Evolutionary conservation across 2,329 filamentous ascomycete species (phyloP).

Genomic region (Ramichloridium luteum): DNA sequence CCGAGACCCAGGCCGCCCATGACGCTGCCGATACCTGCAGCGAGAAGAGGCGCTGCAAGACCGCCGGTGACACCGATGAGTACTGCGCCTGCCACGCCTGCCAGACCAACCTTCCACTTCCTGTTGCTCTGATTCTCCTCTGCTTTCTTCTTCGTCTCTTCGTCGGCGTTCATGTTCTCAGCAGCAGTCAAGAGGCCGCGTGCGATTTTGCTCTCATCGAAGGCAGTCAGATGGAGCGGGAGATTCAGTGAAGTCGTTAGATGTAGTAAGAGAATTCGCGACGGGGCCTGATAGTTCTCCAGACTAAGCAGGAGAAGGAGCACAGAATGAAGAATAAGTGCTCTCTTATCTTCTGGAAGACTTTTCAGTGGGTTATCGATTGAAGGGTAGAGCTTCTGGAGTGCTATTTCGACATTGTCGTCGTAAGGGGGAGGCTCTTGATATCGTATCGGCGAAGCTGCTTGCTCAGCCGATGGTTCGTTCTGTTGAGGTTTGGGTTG

Average conservation of each 20-base stretch:
- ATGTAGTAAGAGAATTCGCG: constrained; percentile 24
- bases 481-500: too few species aligned
- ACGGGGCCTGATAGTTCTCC: constrained; percentile 28
- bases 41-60: constrained; percentile 63
- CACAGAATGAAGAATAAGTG: constrained; percentile 27
- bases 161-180: constrained; percentile 63
- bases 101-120: constrained; percentile 74
- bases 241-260: constrained; percentile 25
- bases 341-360: constrained; percentile 25
- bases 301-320: constrained; percentile 28
- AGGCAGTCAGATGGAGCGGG: constrained; percentile 20
- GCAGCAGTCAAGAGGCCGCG: constrained; percentile 62
- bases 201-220: constrained; percentile 55
- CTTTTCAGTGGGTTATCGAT: constrained; percentile 26
- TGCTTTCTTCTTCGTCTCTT: constrained; percentile 59
- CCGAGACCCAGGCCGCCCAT: constrained; percentile 68
- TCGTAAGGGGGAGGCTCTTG: constrained; percentile 18
- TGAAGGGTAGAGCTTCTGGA: constrained; percentile 25
- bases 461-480: constrained; percentile 5
- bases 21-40: constrained; percentile 65
- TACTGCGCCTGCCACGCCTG: constrained; percentile 75
- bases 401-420: constrained; percentile 19
- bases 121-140: constrained; percentile 54
- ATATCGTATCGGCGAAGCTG: constrained; percentile 13
- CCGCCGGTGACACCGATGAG: constrained; percentile 74